Evolutionary conservation across 768 basidiomycete species (phyloP), one percentile per base, ranked within the genome.

Genomic region (Suillus alpinus): DNA sequence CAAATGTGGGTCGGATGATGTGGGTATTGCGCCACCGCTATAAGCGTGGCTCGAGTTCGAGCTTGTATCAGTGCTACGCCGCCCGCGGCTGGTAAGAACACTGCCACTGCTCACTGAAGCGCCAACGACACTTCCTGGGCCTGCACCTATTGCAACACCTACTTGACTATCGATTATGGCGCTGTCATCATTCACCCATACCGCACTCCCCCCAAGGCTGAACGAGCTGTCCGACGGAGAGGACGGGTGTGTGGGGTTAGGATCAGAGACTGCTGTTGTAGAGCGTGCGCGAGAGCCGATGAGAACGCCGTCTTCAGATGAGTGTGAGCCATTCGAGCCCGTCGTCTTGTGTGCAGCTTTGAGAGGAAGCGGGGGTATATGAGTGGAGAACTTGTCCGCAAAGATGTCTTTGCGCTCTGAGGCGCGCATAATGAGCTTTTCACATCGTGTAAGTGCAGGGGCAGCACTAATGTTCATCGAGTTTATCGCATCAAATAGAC

Each of bases 321-420:
- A 81, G 60, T 85, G 81, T 3, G 90, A 91, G 23, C 83, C 87
- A 7, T 75, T 75, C 9, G 87, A 87, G 49, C 82, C 78, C 12
- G 80, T 82, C 2, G 83, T 71, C 57, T 71, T 73, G 65, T 73
- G 79, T 61, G 79, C 81, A 60, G 80, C 80, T 59, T 66, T 71
- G 32, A 65, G 63, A 13, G 44, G 63, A 20, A 63, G 67, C 32
- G 62, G 61, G 26, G 53, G 49, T 29, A 18, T 60, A 43, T 52
- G 55, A 34, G 58, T 65, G 18, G 80, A 66, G 73, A 94, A 92
- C 73, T 91, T 92, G 67, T 98, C 95, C 20, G 86, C 78, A 70
- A 98, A 95, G 47, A 97, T 82, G 70, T 98, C 95, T 71, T 92
- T 94, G 36, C 94, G 84, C 62, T 98, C 95, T 14, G 91, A 92